phyloP scores from a whole-genome alignment of 805 yeast genomes.

The Starmerella floricola region DNA sequence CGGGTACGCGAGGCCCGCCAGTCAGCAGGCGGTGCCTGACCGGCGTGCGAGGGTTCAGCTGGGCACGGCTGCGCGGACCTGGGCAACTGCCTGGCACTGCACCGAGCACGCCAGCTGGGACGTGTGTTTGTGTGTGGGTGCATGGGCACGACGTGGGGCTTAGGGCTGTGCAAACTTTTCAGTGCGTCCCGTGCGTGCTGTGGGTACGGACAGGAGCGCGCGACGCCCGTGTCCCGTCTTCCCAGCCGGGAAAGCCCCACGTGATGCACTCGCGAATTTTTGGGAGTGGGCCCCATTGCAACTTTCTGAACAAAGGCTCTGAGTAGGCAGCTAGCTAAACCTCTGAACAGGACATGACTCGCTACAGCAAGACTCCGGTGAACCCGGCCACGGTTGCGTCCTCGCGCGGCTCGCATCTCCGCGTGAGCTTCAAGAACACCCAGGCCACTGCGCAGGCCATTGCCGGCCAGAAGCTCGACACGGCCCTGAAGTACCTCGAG shows the following conservation, averaged over 20 bases:
- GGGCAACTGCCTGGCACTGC: too few relatives aligned
- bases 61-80: too few relatives aligned
- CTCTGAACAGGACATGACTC: slow-evolving; percentile 55
- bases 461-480: slow-evolving; percentile 94
- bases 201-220: neutral
- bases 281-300: neutral
- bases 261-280: slow-evolving; percentile 5
- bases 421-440: slow-evolving; percentile 99
- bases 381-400: slow-evolving; percentile 99
- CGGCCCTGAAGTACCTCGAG: slow-evolving; percentile 88
- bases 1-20: too few relatives aligned
- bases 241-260: too few relatives aligned
- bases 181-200: neutral
- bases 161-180: too few relatives aligned
- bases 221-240: too few relatives aligned
- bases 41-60: too few relatives aligned
- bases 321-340: slow-evolving; percentile 1
- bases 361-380: slow-evolving; percentile 98
- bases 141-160: neutral
- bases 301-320: slow-evolving; percentile 6
- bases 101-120: too few relatives aligned
- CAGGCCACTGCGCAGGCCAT: slow-evolving; percentile 98
- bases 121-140: neutral
- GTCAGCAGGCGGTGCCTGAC: too few relatives aligned
- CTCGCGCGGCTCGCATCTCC: slow-evolving; percentile 98